Conservation (phyloP, 305 asterid species). For the Fraxinus paxiana region DNA sequence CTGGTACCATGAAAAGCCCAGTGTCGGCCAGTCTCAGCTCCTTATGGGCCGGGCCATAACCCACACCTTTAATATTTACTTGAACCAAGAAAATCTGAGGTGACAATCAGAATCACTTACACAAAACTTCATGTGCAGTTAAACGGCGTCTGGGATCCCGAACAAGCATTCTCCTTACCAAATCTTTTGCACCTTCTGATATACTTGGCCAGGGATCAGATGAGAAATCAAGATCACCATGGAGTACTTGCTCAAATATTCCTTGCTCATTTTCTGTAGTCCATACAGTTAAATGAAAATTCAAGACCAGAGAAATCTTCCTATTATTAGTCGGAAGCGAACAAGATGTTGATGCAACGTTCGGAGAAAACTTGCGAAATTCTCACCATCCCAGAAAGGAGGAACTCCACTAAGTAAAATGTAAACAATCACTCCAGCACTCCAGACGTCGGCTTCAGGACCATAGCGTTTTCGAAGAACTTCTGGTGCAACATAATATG, state of each 20-base stretch:
- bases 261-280: conserved; percentile 62
- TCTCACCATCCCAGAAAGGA: conserved; percentile 78
- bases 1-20: background rate
- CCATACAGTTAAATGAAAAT: background rate
- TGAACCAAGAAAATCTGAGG: background rate
- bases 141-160: conserved; percentile 61
- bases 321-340: background rate
- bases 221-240: conserved; percentile 63
- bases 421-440: conserved; percentile 76
- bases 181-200: conserved; percentile 61
- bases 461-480: conserved; percentile 68
- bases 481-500: conserved; percentile 77
- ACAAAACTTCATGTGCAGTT: conserved; percentile 67
- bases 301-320: background rate
- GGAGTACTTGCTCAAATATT: conserved; percentile 65
- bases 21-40: background rate
- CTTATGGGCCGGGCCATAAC: background rate
- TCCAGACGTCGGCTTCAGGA: conserved; percentile 77
- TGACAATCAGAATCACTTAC: conserved; percentile 34
- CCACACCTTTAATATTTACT: background rate
- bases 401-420: conserved; percentile 77
- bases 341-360: background rate
- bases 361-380: background rate
- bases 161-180: conserved; percentile 60
- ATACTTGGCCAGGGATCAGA: conserved; percentile 79